Base-by-base conservation (phyloP, 192 early-diverging fungal species). In the Podila clonocystis region DNA sequence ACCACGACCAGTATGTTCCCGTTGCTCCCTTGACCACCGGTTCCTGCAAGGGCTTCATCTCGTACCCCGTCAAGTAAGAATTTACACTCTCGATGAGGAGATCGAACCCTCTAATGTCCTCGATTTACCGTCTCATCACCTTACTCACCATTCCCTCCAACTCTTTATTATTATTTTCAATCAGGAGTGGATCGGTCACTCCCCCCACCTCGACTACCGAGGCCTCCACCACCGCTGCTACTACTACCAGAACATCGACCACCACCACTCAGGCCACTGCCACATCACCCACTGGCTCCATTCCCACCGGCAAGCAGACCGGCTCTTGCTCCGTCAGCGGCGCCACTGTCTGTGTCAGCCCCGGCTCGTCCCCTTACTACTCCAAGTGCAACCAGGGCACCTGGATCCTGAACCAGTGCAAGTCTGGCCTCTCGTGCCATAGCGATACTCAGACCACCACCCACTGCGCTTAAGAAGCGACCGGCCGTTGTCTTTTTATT, bases 381-480 rank as follows among this genome's bases (percentile, higher is more conserved):
- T 70, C 59, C 29, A 70, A 70, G 58, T 70, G 68, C 36, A 50
- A 50, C 48, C 12, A 31, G 1, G 68, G 68, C n/a, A 24, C 38
- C 28, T 70, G 68, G 68, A 50, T 61, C 31, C 26, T 62, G 22
- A 70, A 70, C 45, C 45, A 70, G 59, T 70, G 68, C 59, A 50
- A 61, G 30, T 45, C 22, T 12, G 48, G 59, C 15, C 58, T 49
- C 5, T 7, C 41, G 6, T 70, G 68, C 36, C n/a, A 26, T 24
- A 70, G 45, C 28, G 68, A 70, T 34, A 70, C 59, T 30, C 13
- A 31, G 29, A 33, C 59, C 11, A 36, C 41, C 29, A 70, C 68
- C 8, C 68, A 70, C 48, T 70, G 68, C 30, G 68, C 58, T n/a
- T 70, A 70, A 68, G n/a, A 61, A 0, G 22, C 3, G 19, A 0